These are phyloP conservation scores for Boletus eberwhitei DNA, from an alignment of 768 basidiomycete species.

Conservation along the genomic window DNA sequence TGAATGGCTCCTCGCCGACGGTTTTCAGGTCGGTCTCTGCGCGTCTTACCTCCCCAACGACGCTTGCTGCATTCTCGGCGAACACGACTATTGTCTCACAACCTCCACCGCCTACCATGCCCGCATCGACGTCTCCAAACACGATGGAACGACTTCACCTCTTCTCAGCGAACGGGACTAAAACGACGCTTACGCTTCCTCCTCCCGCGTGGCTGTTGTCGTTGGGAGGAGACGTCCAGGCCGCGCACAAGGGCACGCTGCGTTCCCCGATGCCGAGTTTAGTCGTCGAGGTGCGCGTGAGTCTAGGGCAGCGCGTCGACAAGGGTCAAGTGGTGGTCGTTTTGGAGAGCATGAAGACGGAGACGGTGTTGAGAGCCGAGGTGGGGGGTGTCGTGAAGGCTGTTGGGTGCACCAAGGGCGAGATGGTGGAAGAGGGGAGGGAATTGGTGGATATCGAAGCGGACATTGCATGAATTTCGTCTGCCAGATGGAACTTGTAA, in stretches of 20 bases:
- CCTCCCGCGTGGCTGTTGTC: conserved; percentile 69
- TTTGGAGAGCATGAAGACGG: conserved; percentile 97
- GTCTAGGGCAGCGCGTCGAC: conserved; percentile 72
- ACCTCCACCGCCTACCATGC: conserved; percentile 47
- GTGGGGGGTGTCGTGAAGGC: conserved; percentile 64
- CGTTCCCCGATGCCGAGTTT: conserved; percentile 92
- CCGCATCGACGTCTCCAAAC: conserved; percentile 51
- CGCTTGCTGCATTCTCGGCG: conserved; percentile 46
- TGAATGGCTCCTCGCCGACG: conserved; percentile 30
- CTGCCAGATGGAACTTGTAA: conserved; percentile 38
- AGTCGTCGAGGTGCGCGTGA: conserved; percentile 84
- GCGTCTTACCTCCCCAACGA: conserved; percentile 49
- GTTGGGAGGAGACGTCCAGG: conserved; percentile 56
- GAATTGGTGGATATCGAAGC: conserved; percentile 70
- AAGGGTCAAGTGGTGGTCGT: conserved; percentile 80
- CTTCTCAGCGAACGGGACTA: conserved; percentile 55
- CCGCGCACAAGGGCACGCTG: conserved; percentile 58
- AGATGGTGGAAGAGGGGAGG: conserved; percentile 87
- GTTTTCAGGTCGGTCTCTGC: conserved; percentile 55
- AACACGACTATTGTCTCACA: conserved; percentile 77
- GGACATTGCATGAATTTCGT: conserved; percentile 40
- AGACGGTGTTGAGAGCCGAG: conserved; percentile 78
- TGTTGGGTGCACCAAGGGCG: conserved; percentile 77
- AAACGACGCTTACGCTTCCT: conserved; percentile 64
- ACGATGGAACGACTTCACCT: conserved; percentile 76